Base-by-base conservation (phyloP, 768 basidiomycete genomes). In the Russula griseocarnosa region DNA sequence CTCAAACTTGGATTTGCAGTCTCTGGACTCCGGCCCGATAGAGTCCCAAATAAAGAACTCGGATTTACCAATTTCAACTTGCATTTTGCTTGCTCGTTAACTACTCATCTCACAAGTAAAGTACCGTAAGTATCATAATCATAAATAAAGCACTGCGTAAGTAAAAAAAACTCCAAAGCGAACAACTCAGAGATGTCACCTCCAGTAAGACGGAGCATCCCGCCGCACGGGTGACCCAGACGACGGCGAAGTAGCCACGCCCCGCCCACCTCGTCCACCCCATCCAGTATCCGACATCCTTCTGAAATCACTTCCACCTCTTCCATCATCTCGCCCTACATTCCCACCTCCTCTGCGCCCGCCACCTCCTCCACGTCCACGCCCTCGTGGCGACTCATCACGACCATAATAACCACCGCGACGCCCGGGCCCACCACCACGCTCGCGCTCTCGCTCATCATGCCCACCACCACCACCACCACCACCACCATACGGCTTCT, bases 231-330 rank as follows among this genome's bases (percentile, higher is more conserved):
- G 63, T 8, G 63, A 64, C 22, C 57, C 63, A 58, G 55, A 32
- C 5, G 52, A 46, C 13, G 8, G 36, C 58, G 9, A 53, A 46
- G 3, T 36, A 51, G n/a, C 30, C 22, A 9, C 46, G 7, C 63
- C 58, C 5, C 58, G 46, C 0, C 63, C 56, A 14, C 52, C 44
- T 2, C 65, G 65, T 2, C 57, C 58, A 9, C 16, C 5, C 63
- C 63, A 64, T 7, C 63, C 63, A 24, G 28, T 47, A 38, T 64
- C 63, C 28, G 63, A 60, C 63, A 38, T 49, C 34, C 63, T 53
- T 36, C 58, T 59, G 22, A 47, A 47, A 11, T 47, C 46, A 26
- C 49, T 49, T 14, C 49, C 58, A 1, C 42, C 57, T 38, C 50
- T 44, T 22, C 56, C 50, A 8, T 58, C 62, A 22, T 58, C 62